Percentiles rank a stretch among this genome's conserved stretches.
These are phyloP conservation scores for Citropsis articulata DNA, from an alignment of 345 rosid species.

Conservation along the genomic window DNA sequence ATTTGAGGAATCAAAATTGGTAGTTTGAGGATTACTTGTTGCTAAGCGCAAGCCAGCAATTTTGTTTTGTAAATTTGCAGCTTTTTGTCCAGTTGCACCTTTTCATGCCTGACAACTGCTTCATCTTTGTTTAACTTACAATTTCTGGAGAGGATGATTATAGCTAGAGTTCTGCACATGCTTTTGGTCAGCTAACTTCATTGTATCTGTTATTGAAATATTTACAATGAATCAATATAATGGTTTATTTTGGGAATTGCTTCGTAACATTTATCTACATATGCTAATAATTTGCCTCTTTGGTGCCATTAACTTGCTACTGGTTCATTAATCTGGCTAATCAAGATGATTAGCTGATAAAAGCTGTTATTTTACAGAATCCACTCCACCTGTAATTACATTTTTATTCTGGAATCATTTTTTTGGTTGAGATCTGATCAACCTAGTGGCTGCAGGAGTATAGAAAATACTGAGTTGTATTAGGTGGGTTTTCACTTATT, in stretches of 20 bases:
- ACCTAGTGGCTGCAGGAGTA: neutral
- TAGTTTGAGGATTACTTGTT: slow-evolving; percentile 39
- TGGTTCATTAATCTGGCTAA: neutral
- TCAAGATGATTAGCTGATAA: neutral
- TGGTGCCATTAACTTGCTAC: neutral
- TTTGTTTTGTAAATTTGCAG: slow-evolving; percentile 7
- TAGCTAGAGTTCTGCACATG: slow-evolving; percentile 21
- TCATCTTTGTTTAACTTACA: slow-evolving; percentile 15
- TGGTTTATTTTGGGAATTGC: neutral
- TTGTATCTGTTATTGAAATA: slow-evolving; percentile 1
- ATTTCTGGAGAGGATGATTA: slow-evolving; percentile 11
- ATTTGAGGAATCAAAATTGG: slow-evolving; percentile 46
- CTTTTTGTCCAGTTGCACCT: neutral
- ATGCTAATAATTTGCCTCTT: neutral
- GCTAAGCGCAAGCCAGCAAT: slow-evolving; percentile 4
- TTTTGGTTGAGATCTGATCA: neutral
- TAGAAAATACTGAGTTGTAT: neutral
- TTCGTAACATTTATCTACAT: neutral
- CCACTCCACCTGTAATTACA: neutral
- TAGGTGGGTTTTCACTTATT: neutral
- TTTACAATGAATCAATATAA: neutral
- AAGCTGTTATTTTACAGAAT: neutral
- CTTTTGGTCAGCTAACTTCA: slow-evolving; percentile 10
- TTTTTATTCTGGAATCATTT: neutral
- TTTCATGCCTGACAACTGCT: slow-evolving; percentile 3